A percentile compares a stretch with the other conserved stretches of the same genome.
Evolutionary conservation across 2,329 filamentous ascomycete species (phyloP).

Genomic region (Fusarium tjaetaba): DNA sequence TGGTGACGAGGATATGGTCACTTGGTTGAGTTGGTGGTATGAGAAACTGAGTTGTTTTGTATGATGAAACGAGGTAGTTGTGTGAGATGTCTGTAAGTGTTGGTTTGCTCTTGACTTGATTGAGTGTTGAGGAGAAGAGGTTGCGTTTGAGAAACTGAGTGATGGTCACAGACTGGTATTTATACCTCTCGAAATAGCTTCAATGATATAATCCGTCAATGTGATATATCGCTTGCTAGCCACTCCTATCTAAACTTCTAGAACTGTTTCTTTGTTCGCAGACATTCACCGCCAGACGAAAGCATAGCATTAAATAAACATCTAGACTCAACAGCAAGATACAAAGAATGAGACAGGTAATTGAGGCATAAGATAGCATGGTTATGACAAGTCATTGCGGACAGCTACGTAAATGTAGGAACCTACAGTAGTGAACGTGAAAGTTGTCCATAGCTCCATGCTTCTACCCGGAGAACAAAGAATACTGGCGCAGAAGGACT

Average conservation of each 20-base stretch:
- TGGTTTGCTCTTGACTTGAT: neutral
- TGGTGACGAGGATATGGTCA: neutral
- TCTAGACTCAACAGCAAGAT: neutral
- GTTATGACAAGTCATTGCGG: neutral
- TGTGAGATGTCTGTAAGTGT: neutral
- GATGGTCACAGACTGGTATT: neutral
- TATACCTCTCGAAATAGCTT: neutral
- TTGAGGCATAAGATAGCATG: neutral
- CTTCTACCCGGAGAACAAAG: neutral
- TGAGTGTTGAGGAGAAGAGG: neutral
- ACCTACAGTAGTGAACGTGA: neutral
- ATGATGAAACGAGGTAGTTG: neutral
- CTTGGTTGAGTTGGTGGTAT: neutral
- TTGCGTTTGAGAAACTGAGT: neutral
- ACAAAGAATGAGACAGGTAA: neutral
- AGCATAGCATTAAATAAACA: neutral
- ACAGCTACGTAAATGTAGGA: neutral
- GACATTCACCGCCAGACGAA: neutral
- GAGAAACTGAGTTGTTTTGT: neutral
- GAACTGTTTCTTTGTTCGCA: neutral
- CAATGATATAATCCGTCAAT: neutral
- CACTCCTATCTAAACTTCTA: neutral
- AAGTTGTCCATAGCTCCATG: neutral
- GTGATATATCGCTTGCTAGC: neutral
- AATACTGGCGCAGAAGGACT: neutral